Evolutionary conservation across 2,329 filamentous ascomycete genomes (phyloP).

Genomic region (Aureobasidium sp.): DNA sequence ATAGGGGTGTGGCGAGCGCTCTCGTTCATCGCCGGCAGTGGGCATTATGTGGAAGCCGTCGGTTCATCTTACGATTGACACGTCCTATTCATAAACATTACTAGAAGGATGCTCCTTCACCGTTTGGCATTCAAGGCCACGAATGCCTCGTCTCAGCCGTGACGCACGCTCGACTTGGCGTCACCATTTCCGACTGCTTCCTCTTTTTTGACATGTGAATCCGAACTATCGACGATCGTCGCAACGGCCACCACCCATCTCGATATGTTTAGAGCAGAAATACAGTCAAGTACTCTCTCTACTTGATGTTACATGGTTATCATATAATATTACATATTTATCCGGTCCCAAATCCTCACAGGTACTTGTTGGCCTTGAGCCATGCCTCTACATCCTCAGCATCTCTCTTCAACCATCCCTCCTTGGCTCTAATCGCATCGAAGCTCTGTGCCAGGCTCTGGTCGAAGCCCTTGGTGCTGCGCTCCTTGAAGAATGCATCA

Average conservation of each 20-base stretch:
- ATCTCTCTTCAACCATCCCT: conserved; percentile 72
- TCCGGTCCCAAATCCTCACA: conserved; percentile 25
- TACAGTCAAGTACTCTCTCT: not conserved
- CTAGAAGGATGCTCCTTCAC: not conserved
- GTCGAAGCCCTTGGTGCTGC: conserved; percentile 83
- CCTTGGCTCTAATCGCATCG: conserved; percentile 78
- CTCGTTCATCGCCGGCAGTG: conserved; percentile 10
- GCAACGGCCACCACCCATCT: not conserved
- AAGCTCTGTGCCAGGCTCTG: conserved; percentile 82
- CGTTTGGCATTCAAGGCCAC: not conserved
- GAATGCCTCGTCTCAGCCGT: not conserved
- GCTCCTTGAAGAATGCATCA: conserved; percentile 70
- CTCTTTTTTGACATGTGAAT: not conserved
- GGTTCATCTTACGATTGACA: conserved; percentile 2
- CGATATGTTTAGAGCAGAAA: not conserved
- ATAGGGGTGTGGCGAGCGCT: conserved; percentile 18
- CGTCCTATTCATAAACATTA: not conserved
- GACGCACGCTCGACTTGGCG: conserved; percentile 9
- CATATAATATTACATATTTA: not conserved
- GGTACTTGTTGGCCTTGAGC: conserved; percentile 60
- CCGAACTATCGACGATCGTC: not conserved
- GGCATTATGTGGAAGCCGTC: not conserved
- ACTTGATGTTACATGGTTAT: not conserved
- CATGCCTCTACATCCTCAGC: conserved; percentile 66
- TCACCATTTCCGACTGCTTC: not conserved